Evolutionary conservation across 1,284 basidiomycete species (phyloP), one percentile per base, ranked within the genome.

Genomic region (Xerocomus amazonicus): DNA sequence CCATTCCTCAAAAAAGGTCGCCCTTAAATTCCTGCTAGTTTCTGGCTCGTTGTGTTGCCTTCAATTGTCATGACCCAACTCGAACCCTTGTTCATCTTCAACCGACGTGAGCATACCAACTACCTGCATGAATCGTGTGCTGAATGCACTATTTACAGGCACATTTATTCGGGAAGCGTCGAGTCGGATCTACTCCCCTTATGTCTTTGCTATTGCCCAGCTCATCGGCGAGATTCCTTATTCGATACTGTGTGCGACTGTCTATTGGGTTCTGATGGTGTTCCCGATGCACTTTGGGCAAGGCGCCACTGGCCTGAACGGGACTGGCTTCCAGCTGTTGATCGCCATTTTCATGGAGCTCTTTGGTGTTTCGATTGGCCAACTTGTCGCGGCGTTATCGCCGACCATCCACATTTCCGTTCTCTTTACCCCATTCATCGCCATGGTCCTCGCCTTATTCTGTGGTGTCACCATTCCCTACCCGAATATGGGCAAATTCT

Each of bases 11-110:
- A 7, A 7, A 1, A 35, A 17, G 35, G 32, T 19, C 2, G 13
- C n/a, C 43, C 29, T 26, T 45, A 43, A 19, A 59, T 7, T 8
- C 6, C 14, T 33, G 5, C 6, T 51, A 85, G 81, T 47, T 87
- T 84, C 73, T 87, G 83, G 83, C 73, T 80, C 37, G 74, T 76
- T 14, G 78, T 91, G 40, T 66, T 90, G 27, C 88, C 90, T 16
- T 84, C 86, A 26, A 80, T 92, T 57, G 74, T 92, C 57, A 87
- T 91, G 76, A 71, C 78, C 2, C 87, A 90, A 68, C 84, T 94
- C 51, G 87, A 92, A 68, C 91, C 92, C 0, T 70, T 90, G 72
- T 96, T 92, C 75, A 89, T 96, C 61, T 75, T 85, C 69, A 88
- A 88, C 53, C 75, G 92, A 67, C 74, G 82, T 75, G 59, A 51